Conservation (phyloP, 2,329 filamentous ascomycete genomes). For the Tolypocladium tundrense region DNA sequence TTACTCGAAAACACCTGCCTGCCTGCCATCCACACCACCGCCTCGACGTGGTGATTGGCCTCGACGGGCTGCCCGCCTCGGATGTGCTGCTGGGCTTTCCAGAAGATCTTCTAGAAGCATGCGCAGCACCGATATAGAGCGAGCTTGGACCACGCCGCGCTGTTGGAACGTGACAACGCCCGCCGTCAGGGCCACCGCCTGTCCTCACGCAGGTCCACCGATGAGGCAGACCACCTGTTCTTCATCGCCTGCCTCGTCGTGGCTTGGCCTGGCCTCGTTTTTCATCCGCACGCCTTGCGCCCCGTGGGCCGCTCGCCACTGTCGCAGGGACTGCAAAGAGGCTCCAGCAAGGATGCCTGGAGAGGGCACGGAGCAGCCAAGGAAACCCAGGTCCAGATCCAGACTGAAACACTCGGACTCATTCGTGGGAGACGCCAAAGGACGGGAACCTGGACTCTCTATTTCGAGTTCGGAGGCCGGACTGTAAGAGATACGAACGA, state of each 20-base stretch:
- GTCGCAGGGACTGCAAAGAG: neutral
- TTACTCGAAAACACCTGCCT: neutral
- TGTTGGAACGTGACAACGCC: neutral
- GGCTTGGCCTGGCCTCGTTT: neutral
- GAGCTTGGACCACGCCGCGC: too few species aligned
- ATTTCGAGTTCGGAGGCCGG: neutral
- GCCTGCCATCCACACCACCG: neutral
- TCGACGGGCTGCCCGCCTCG: neutral
- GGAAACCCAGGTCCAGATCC: neutral
- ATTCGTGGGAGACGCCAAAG: neutral
- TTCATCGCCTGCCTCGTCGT: neutral
- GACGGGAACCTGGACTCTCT: neutral
- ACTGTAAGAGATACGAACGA: neutral
- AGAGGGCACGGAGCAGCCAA: neutral
- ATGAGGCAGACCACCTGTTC: neutral
- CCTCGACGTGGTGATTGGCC: neutral
- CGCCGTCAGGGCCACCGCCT: neutral
- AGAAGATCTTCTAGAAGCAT: slow-evolving; percentile 9
- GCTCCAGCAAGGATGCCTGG: neutral
- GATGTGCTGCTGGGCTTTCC: neutral
- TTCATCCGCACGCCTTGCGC: neutral
- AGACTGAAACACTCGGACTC: too few species aligned
- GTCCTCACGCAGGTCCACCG: neutral
- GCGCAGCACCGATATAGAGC: neutral
- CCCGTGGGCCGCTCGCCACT: neutral